Conservation (phyloP, 345 rosid genomes). For the Triadica sebifera region DNA sequence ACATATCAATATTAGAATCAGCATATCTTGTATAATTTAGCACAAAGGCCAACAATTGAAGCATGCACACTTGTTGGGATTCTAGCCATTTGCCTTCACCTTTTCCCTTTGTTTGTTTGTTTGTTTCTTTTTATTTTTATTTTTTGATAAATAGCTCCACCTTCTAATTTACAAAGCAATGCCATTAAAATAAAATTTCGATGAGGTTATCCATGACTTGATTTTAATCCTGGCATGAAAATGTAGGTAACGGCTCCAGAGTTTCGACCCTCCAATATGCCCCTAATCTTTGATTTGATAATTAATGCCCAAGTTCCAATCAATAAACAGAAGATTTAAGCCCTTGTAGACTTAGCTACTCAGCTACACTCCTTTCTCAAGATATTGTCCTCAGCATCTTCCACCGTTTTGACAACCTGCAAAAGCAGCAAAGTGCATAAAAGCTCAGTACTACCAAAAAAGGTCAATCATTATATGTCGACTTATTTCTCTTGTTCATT, state of each 20-base stretch:
- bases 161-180: no score
- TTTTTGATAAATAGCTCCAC: no score
- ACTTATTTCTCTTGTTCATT: neutral
- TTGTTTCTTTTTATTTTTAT: no score
- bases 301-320: neutral
- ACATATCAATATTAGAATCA: no score
- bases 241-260: neutral
- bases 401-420: conserved; percentile 79
- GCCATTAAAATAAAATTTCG: no score
- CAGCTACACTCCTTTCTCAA: conserved; percentile 41
- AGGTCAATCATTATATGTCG: neutral
- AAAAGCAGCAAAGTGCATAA: conserved; percentile 10
- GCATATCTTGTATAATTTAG: no score
- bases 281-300: neutral
- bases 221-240: neutral
- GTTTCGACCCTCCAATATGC: neutral
- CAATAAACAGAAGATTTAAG: neutral
- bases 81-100: no score
- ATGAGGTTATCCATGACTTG: neutral
- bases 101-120: no score
- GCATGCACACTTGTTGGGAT: no score
- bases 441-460: neutral
- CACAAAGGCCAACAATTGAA: no score
- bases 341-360: neutral
- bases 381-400: conserved; percentile 73